Evolutionary conservation across 1,139 yeast species (phyloP).

Genomic region (Taphrina wiesneri): DNA sequence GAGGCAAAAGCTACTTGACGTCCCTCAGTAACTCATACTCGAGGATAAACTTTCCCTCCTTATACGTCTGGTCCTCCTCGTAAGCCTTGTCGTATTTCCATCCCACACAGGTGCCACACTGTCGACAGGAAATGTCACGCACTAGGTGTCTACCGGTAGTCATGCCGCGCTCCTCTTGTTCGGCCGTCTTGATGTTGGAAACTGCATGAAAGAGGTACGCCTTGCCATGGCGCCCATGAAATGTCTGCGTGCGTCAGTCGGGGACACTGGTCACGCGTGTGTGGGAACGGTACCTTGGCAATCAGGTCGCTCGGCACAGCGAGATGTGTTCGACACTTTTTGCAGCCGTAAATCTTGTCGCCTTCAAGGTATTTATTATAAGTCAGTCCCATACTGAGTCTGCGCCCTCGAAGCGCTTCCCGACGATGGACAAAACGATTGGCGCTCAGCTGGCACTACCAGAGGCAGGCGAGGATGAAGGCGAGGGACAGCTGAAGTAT

Average conservation of each 20-base stretch:
- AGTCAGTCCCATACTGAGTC: constrained; percentile 44
- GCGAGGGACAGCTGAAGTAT: too few relatives aligned
- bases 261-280: neutral
- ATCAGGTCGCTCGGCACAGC: constrained; percentile 46
- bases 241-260: constrained; percentile 41
- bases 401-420: neutral
- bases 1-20: constrained; percentile 8
- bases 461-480: neutral
- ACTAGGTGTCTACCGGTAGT: constrained; percentile 70
- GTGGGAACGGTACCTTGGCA: constrained; percentile 44
- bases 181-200: constrained; percentile 47
- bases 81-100: constrained; percentile 75
- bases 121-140: constrained; percentile 64
- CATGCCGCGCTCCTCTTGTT: constrained; percentile 54
- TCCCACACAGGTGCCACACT: constrained; percentile 64
- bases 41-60: constrained; percentile 76
- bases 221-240: constrained; percentile 49
- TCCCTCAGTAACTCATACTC: constrained; percentile 49
- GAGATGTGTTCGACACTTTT: constrained; percentile 48
- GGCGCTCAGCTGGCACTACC: neutral
- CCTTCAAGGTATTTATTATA: constrained; percentile 45
- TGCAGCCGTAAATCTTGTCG: constrained; percentile 47
- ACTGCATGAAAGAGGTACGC: constrained; percentile 49
- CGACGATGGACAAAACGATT: neutral
- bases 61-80: constrained; percentile 60